Percentiles rank a stretch among this genome's conserved stretches.
Conservation (phyloP, 73 alveolate genomes). For the Tetrahymena borealis region DNA sequence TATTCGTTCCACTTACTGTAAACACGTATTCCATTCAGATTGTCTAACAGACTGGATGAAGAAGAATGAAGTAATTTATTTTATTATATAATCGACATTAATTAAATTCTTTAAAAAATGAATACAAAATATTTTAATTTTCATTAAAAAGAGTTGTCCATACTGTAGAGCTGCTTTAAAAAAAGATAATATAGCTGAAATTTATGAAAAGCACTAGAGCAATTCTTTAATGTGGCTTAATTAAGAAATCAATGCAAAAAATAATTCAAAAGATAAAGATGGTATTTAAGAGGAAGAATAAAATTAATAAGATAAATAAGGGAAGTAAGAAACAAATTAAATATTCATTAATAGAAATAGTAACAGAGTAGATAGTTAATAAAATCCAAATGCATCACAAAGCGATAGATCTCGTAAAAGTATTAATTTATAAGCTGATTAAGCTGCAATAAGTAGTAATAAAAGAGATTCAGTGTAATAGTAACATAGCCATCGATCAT, state of each 20-base stretch:
- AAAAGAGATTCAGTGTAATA: not conserved
- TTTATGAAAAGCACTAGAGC: not conserved
- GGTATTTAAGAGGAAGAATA: not conserved
- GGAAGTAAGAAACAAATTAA: not conserved
- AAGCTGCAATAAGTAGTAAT: not conserved
- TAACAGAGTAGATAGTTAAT: not conserved
- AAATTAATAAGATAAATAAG: not conserved
- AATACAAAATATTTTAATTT: not conserved
- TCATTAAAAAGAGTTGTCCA: not conserved
- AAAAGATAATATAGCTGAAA: not conserved
- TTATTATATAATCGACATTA: too few species aligned
- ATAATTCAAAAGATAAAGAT: not conserved
- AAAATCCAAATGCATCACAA: not conserved
- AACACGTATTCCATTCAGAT: constrained; percentile 13
- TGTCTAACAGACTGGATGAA: constrained; percentile 19
- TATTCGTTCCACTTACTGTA: constrained; percentile 10
- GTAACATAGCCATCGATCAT: not conserved
- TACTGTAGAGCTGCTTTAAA: not conserved
- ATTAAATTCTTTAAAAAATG: not conserved
- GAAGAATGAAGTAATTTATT: constrained; percentile 6
- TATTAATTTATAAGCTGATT: not conserved
- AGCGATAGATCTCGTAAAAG: not conserved
- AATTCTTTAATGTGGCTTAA: not conserved
- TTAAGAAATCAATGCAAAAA: not conserved
- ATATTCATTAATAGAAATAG: not conserved